These are phyloP conservation scores for Diaporthe ampelina DNA, from an alignment of 2,329 filamentous ascomycete species.

Conservation along the genomic window DNA sequence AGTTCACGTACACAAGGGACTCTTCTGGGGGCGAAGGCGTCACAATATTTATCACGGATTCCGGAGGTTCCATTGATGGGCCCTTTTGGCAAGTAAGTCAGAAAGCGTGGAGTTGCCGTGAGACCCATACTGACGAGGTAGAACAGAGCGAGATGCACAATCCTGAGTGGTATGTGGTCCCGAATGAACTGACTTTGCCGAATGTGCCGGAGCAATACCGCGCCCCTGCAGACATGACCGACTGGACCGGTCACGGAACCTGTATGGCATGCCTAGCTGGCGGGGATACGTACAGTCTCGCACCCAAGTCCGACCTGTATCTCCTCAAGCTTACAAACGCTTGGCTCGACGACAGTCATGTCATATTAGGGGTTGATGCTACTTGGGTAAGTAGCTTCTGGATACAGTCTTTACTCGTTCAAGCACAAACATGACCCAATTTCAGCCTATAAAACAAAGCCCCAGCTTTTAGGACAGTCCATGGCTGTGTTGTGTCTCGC, in stretches of 20 bases:
- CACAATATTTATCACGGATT: constrained; percentile 11
- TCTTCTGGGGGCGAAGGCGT: constrained; percentile 1
- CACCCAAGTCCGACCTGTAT: not conserved
- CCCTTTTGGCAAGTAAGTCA: not conserved
- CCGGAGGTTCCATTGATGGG: not conserved
- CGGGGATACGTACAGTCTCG: not conserved
- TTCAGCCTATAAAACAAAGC: too few species aligned
- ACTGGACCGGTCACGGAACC: not conserved
- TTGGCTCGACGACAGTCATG: not conserved
- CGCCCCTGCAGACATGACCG: not conserved
- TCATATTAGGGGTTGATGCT: not conserved
- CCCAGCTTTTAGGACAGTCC: too few species aligned
- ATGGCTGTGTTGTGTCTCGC: too few species aligned
- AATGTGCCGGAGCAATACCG: not conserved
- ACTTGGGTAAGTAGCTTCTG: not conserved
- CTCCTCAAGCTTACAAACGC: not conserved
- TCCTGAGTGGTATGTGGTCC: constrained; percentile 16
- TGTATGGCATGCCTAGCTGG: constrained; percentile 15
- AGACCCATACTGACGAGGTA: not conserved
- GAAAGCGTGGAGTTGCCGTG: too few species aligned
- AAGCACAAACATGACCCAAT: too few species aligned
- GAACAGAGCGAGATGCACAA: constrained; percentile 9
- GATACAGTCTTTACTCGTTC: too few species aligned
- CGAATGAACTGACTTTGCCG: not conserved
- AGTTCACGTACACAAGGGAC: not conserved